Evolutionary conservation across 257 asterid genomes (phyloP).

Genomic region (Catharanthus roseus): DNA sequence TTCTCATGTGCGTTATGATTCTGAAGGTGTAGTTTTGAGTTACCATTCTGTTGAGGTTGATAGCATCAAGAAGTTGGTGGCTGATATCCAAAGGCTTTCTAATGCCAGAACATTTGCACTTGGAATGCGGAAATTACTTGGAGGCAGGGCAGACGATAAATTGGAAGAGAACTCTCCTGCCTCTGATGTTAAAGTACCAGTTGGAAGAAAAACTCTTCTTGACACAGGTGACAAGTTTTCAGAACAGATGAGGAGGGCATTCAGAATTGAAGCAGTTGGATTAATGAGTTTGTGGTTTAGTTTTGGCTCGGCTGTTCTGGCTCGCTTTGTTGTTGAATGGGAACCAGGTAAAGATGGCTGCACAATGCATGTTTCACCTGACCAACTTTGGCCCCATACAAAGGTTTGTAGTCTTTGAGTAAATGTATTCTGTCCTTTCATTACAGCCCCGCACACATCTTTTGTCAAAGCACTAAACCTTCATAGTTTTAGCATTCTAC

Average conservation of each 20-base stretch:
- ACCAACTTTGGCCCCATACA: conserved; percentile 98
- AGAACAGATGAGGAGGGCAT: conserved; percentile 82
- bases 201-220: conserved; percentile 42
- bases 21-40: conserved; percentile 93
- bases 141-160: conserved; percentile 81
- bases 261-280: conserved; percentile 97
- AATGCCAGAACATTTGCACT: conserved; percentile 86
- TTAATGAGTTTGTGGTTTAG: conserved; percentile 97
- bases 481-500: neutral
- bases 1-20: conserved; percentile 89
- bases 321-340: conserved; percentile 99
- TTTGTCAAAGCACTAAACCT: neutral
- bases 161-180: conserved; percentile 46
- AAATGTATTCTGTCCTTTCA: neutral
- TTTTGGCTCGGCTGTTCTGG: conserved; percentile 88
- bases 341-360: conserved; percentile 96
- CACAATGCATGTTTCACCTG: conserved; percentile 98
- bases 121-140: conserved; percentile 86
- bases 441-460: neutral
- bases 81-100: conserved; percentile 90
- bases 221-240: conserved; percentile 66
- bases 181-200: conserved; percentile 49
- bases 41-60: conserved; percentile 89
- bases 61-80: conserved; percentile 77
- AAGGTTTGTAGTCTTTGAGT: conserved; percentile 49